phyloP scores from a whole-genome alignment of 2,329 filamentous ascomycete species.

The Penicillium sumatraense region DNA sequence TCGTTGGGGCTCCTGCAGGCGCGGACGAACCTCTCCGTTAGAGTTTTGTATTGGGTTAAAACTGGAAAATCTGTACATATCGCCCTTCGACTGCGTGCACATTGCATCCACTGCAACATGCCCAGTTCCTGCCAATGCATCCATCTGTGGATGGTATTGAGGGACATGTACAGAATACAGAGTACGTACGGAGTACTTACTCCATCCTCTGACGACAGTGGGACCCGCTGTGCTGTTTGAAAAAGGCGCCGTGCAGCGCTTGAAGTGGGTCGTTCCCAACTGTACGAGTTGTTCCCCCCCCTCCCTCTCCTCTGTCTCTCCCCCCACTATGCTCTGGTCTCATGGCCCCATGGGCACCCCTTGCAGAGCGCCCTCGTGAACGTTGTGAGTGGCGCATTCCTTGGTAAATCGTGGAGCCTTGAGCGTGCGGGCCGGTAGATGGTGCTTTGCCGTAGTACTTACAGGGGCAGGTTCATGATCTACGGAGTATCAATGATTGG shows the following conservation, averaged over 20 bases:
- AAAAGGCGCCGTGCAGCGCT: slow-evolving; percentile 18
- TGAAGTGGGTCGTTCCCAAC: slow-evolving; percentile 9
- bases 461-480: slow-evolving; percentile 2
- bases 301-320: not conserved
- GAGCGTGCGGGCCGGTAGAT: not conserved
- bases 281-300: not conserved
- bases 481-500: not conserved
- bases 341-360: slow-evolving; percentile 12
- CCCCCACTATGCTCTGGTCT: not conserved
- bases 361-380: slow-evolving; percentile 28
- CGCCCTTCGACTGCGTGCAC: not conserved
- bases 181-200: too few relatives aligned
- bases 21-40: slow-evolving; percentile 26
- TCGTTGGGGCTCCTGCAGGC: slow-evolving; percentile 15
- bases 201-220: not conserved
- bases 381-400: slow-evolving; percentile 22
- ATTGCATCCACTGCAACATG: not conserved
- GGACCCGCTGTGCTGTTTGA: slow-evolving; percentile 9
- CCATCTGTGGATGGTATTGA: not conserved
- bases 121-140: not conserved
- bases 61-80: not conserved
- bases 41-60: slow-evolving; percentile 6
- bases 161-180: too few relatives aligned
- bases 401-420: not conserved
- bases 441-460: not conserved